A percentile compares a stretch with the other conserved stretches of the same genome.
phyloP scores from a whole-genome alignment of 1,284 basidiomycete genomes.

The Cryptococcus sp. region DNA sequence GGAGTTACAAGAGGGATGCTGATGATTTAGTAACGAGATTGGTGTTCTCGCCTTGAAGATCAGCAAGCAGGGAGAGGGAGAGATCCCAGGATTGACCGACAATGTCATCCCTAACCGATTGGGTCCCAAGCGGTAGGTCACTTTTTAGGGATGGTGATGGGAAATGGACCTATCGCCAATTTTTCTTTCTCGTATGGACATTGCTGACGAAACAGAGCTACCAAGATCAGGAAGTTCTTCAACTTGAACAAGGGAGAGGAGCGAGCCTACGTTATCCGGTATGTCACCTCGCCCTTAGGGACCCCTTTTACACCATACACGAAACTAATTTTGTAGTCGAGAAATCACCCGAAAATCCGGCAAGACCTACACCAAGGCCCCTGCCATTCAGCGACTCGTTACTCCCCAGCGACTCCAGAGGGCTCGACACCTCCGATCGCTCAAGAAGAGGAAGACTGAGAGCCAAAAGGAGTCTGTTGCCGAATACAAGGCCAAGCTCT shows the following conservation, averaged over 20 bases:
- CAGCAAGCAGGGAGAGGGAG: constrained; percentile 93
- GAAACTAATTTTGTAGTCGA: constrained; percentile 50
- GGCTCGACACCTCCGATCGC: constrained; percentile 84
- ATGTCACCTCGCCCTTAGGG: neutral
- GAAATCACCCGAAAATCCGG: constrained; percentile 95
- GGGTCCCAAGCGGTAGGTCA: constrained; percentile 58
- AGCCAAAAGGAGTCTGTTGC: constrained; percentile 90
- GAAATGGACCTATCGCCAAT: no score
- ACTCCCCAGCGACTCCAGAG: constrained; percentile 94
- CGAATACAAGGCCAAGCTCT: constrained; percentile 83
- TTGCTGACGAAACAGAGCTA: constrained; percentile 51
- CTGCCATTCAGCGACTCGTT: constrained; percentile 67
- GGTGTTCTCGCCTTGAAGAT: constrained; percentile 91
- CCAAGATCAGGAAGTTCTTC: constrained; percentile 97
- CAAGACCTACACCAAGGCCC: constrained; percentile 98
- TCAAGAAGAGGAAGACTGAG: constrained; percentile 85
- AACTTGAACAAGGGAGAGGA: constrained; percentile 98
- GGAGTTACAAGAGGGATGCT: neutral
- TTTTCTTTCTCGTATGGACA: constrained; percentile 56
- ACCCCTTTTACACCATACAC: neutral
- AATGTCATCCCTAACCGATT: constrained; percentile 89
- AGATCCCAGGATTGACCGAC: constrained; percentile 91
- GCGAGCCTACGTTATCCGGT: constrained; percentile 83
- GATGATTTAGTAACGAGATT: constrained; percentile 94
- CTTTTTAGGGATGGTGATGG: no score